phyloP scores from a whole-genome alignment of 805 yeast species.

The Sporopachydermia lactativora region DNA sequence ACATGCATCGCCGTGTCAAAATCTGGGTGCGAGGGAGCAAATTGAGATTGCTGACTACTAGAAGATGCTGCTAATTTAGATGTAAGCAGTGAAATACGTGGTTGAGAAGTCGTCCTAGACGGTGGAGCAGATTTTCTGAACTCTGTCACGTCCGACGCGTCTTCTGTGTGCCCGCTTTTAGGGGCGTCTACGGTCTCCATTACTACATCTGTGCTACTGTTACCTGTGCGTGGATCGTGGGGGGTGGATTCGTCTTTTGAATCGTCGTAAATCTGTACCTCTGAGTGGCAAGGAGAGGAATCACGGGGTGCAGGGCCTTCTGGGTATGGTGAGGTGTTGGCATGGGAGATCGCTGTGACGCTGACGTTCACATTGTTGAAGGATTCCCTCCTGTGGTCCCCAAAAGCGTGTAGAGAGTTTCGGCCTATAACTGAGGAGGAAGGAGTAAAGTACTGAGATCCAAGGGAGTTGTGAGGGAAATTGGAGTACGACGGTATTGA shows the following conservation, averaged over 20 bases:
- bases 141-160: conserved; percentile 3
- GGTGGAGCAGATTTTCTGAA: conserved; percentile 7
- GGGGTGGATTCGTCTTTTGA: background rate
- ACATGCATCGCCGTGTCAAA: conserved; percentile 16
- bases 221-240: conserved; percentile 2
- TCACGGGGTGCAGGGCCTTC: too few species aligned
- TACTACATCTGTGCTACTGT: conserved; percentile 7
- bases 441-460: background rate
- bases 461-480: conserved; percentile 3
- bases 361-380: background rate
- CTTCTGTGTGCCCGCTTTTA: background rate
- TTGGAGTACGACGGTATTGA: conserved; percentile 5
- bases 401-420: too few species aligned
- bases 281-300: too few species aligned
- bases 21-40: conserved; percentile 4
- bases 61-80: conserved; percentile 18
- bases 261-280: too few species aligned
- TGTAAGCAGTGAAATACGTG: conserved; percentile 19
- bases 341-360: background rate
- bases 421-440: background rate
- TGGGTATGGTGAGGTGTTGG: too few species aligned
- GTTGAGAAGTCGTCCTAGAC: conserved; percentile 5
- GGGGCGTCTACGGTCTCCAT: conserved; percentile 3
- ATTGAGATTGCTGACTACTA: conserved; percentile 2
- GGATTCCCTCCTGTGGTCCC: background rate